Conservation (phyloP, 768 basidiomycete species). For the Daedaleopsis nitida region DNA sequence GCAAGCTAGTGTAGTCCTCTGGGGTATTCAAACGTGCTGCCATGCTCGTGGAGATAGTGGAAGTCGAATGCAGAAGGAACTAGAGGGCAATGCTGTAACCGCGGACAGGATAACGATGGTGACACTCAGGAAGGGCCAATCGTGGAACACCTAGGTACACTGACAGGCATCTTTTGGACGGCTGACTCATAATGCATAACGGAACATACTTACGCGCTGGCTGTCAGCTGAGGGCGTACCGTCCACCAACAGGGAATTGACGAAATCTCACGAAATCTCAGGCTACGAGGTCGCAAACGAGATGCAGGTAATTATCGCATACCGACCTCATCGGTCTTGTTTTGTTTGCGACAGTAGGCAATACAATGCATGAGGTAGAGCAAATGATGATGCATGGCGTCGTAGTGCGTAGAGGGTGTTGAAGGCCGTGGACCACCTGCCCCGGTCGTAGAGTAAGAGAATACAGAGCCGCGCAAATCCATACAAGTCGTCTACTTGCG, state of each 20-base stretch:
- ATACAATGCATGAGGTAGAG: constrained; percentile 32
- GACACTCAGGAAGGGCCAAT: not conserved
- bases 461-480: constrained; percentile 14
- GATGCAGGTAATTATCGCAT: constrained; percentile 17
- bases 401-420: constrained; percentile 16
- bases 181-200: too few species aligned
- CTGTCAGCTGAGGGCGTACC: too few species aligned
- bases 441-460: constrained; percentile 16
- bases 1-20: constrained; percentile 38
- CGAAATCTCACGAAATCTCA: not conserved
- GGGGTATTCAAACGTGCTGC: constrained; percentile 24
- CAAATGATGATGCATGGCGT: constrained; percentile 26
- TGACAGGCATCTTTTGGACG: too few species aligned
- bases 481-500: constrained; percentile 28
- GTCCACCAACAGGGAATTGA: too few species aligned
- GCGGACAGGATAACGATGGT: not conserved
- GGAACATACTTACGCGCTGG: too few species aligned
- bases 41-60: constrained; percentile 14
- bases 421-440: not conserved
- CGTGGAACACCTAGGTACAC: not conserved
- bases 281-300: not conserved
- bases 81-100: too few species aligned
- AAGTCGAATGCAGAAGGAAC: not conserved
- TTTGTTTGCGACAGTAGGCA: constrained; percentile 30
- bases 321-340: constrained; percentile 31